Percentiles rank a stretch among this genome's conserved stretches.
Conservation (phyloP, 345 rosid genomes). For the Eucalyptus caleyi region DNA sequence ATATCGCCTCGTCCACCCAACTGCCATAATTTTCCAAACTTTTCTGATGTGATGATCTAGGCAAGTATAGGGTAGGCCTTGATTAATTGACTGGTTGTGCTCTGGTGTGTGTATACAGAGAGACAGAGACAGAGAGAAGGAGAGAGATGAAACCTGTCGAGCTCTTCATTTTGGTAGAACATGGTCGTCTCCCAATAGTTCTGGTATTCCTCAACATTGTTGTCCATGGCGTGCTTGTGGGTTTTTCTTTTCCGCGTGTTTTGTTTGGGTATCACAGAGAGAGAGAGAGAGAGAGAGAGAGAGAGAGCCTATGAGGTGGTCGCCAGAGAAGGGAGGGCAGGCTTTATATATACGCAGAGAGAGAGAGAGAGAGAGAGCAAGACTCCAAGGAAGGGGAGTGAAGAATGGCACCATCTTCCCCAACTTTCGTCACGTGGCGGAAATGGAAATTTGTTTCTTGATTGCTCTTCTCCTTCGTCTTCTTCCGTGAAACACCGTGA, state of each 20-base stretch:
- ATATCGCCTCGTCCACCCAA: constrained; percentile 10
- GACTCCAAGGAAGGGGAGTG: neutral
- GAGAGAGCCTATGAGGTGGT: neutral
- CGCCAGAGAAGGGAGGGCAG: neutral
- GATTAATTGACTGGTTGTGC: neutral
- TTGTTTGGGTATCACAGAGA: neutral
- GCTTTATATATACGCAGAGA: neutral
- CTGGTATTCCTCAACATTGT: constrained; percentile 37
- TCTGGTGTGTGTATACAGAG: neutral
- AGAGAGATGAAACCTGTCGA: constrained; percentile 5
- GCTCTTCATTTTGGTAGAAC: constrained; percentile 50
- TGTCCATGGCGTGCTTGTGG: neutral
- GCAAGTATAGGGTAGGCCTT: neutral
- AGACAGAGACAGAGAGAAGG: neutral
- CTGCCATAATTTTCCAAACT: neutral
- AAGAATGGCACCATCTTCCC: neutral
- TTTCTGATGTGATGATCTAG: neutral
- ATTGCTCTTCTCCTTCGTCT: neutral
- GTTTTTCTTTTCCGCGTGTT: neutral
- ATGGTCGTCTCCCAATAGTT: constrained; percentile 53
- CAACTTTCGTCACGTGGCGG: neutral
- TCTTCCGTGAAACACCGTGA: neutral
- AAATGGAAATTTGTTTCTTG: neutral
- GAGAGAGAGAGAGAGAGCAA: neutral
- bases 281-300: neutral